phyloP scores from a whole-genome alignment of 768 basidiomycete species.

The Termitomyces sp. region DNA sequence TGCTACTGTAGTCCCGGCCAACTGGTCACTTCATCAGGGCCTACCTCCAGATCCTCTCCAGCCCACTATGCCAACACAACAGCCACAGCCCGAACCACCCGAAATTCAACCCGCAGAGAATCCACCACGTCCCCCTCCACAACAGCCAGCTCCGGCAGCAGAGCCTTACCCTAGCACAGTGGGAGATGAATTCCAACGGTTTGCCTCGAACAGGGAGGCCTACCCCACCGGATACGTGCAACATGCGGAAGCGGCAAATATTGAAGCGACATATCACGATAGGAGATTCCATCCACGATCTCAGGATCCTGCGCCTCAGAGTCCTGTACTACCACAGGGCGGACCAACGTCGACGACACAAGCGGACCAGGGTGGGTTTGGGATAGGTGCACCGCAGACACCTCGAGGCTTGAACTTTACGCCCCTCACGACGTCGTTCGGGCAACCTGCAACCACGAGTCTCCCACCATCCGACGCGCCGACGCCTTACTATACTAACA shows the following conservation, averaged over 20 bases:
- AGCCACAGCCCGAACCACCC: neutral
- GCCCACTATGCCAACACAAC: neutral
- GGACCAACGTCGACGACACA: neutral
- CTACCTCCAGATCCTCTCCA: neutral
- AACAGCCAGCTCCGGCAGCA: neutral
- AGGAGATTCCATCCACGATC: neutral
- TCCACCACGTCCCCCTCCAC: neutral
- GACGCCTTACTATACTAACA: neutral
- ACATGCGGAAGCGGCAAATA: slow-evolving; percentile 7
- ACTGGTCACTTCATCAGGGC: slow-evolving; percentile 3
- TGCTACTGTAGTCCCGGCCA: slow-evolving; percentile 5
- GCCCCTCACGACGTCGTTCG: neutral
- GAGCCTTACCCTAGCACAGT: neutral
- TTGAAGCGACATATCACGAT: neutral
- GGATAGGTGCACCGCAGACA: neutral
- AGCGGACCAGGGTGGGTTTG: neutral
- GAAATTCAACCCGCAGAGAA: neutral
- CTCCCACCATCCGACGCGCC: neutral
- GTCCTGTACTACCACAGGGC: neutral
- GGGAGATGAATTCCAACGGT: neutral
- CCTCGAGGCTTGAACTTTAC: neutral
- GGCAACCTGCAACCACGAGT: neutral
- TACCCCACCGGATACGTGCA: slow-evolving; percentile 16
- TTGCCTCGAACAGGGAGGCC: neutral
- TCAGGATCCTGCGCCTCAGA: neutral